Evolutionary conservation across 805 yeast genomes (phyloP).

Genomic region (Trichomonascus vanleenenianus): DNA sequence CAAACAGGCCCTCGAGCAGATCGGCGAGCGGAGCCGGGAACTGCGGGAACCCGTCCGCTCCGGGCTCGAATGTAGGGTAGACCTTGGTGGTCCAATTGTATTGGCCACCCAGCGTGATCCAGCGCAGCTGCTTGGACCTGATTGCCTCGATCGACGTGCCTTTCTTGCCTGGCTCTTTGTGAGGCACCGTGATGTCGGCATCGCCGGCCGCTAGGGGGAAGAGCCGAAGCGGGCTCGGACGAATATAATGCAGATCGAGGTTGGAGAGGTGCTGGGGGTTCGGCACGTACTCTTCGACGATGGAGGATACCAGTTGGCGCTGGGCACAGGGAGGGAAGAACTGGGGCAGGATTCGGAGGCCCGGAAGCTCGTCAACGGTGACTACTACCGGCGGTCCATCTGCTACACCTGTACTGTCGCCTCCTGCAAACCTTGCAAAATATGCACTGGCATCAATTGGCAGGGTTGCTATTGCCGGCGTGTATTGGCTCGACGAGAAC

Average conservation of each 20-base stretch:
- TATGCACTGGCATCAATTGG: neutral
- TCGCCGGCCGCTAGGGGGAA: slow-evolving; percentile 11
- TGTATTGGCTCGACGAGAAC: neutral
- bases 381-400: slow-evolving; percentile 8
- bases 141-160: slow-evolving; percentile 13
- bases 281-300: slow-evolving; percentile 27
- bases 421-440: neutral
- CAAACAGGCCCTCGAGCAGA: slow-evolving; percentile 19
- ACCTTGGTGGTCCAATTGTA: slow-evolving; percentile 37
- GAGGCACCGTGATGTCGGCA: neutral
- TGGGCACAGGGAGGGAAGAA: slow-evolving; percentile 24
- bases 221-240: slow-evolving; percentile 27
- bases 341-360: slow-evolving; percentile 25
- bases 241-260: slow-evolving; percentile 27
- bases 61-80: slow-evolving; percentile 32
- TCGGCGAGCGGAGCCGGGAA: slow-evolving; percentile 25
- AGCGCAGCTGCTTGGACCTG: slow-evolving; percentile 29
- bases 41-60: slow-evolving; percentile 25
- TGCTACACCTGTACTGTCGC: slow-evolving; percentile 4
- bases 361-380: slow-evolving; percentile 28
- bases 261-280: slow-evolving; percentile 30
- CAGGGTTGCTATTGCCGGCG: neutral
- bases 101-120: slow-evolving; percentile 41
- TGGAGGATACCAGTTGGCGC: slow-evolving; percentile 22
- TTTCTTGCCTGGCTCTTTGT: slow-evolving; percentile 13